Percentiles rank a stretch among this genome's conserved stretches.
Conservation (phyloP, 2,329 filamentous ascomycete species). For the Venturia pyrina region DNA sequence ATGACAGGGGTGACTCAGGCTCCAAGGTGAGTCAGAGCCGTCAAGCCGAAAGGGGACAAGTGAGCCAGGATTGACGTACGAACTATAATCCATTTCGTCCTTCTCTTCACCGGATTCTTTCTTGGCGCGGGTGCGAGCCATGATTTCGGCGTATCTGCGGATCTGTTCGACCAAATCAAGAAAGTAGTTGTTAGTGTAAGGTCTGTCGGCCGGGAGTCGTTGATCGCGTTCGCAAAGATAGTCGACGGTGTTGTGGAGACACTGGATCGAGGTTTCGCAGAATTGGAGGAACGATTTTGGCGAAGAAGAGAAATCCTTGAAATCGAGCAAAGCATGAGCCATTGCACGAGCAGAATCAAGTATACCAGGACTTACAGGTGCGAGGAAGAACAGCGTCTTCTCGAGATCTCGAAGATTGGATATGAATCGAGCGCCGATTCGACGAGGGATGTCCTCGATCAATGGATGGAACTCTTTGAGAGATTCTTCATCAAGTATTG, state of each 20-base stretch:
- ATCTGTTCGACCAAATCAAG: constrained; percentile 94
- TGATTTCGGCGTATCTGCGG: constrained; percentile 74
- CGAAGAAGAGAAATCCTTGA: constrained; percentile 63
- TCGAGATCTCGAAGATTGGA: constrained; percentile 87
- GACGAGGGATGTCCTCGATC: constrained; percentile 65
- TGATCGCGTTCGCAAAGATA: constrained; percentile 80
- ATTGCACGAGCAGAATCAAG: constrained; percentile 49
- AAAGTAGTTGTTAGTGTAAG: constrained; percentile 94
- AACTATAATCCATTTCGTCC: constrained; percentile 41
- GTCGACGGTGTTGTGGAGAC: constrained; percentile 81
- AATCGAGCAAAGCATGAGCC: constrained; percentile 48
- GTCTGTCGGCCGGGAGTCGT: constrained; percentile 71
- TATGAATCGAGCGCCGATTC: constrained; percentile 76
- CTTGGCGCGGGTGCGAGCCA: constrained; percentile 64
- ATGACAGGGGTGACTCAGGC: constrained; percentile 8
- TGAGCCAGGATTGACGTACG: constrained; percentile 28
- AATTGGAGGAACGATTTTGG: constrained; percentile 75
- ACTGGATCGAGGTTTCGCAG: constrained; percentile 81
- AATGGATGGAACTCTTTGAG: constrained; percentile 75
- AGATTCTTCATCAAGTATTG: constrained; percentile 61
- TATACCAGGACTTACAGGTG: constrained; percentile 71
- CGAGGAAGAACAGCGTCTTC: constrained; percentile 82
- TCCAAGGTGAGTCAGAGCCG: constrained; percentile 7
- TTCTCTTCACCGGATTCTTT: constrained; percentile 45
- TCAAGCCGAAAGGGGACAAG: constrained; percentile 1